Evolutionary conservation across 305 asterid genomes (phyloP).

Genomic region (Fraxinus nigra): DNA sequence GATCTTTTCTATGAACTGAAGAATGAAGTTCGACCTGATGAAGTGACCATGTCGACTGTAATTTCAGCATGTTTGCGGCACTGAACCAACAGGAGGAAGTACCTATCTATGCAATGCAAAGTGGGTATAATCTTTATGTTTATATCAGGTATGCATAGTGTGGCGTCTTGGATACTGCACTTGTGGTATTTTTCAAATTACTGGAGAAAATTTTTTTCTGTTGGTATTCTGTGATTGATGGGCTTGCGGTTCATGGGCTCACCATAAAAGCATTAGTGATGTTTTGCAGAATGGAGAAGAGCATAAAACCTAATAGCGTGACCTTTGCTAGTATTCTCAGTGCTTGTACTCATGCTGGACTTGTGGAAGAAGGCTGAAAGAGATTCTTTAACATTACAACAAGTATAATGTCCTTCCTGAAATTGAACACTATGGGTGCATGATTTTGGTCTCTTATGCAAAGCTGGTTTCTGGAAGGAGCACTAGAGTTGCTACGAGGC

Average conservation of each 20-base stretch:
- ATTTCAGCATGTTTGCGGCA: constrained; percentile 64
- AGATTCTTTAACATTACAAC: constrained; percentile 46
- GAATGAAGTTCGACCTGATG: constrained; percentile 45
- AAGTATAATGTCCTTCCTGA: constrained; percentile 44
- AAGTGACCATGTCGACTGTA: constrained; percentile 62
- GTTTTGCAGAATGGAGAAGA: constrained; percentile 53
- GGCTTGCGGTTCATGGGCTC: constrained; percentile 66
- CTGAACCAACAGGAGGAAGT: constrained; percentile 54
- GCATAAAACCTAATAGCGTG: constrained; percentile 56
- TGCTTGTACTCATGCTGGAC: constrained; percentile 72
- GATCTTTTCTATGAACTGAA: constrained; percentile 50
- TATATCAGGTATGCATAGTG: constrained; percentile 68
- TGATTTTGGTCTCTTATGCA: constrained; percentile 53
- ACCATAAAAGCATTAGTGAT: constrained; percentile 51
- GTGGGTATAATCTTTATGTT: constrained; percentile 42
- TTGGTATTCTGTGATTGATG: constrained; percentile 71
- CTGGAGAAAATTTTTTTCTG: constrained; percentile 56
- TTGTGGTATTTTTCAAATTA: constrained; percentile 57
- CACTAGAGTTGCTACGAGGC: constrained; percentile 42
- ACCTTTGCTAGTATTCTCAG: constrained; percentile 60
- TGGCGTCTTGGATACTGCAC: constrained; percentile 61
- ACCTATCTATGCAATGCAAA: constrained; percentile 39
- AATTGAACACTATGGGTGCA: constrained; percentile 63
- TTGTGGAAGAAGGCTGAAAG: constrained; percentile 52
- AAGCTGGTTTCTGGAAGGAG: constrained; percentile 65